phyloP scores from a whole-genome alignment of 202 grass and related monocot species.

The Zizania palustris region DNA sequence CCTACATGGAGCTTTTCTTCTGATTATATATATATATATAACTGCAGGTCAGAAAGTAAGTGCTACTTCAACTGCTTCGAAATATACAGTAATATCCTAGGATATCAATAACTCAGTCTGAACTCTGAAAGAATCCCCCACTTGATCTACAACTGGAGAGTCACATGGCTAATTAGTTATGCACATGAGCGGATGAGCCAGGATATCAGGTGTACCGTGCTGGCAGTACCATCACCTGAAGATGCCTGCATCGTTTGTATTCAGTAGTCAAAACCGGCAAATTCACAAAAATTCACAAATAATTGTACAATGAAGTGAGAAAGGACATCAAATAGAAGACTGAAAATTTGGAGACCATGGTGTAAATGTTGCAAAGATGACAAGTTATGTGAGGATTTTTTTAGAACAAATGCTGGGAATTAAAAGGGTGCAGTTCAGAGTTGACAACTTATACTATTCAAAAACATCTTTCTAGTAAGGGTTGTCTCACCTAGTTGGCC shows the following conservation, averaged over 20 bases:
- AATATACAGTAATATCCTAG: slow-evolving; percentile 8
- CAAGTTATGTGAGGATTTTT: too few relatives aligned
- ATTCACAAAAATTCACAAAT: neutral
- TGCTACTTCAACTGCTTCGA: neutral
- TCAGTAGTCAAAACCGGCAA: neutral
- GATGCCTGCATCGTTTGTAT: slow-evolving; percentile 40
- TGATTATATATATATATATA: too few relatives aligned
- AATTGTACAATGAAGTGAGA: neutral
- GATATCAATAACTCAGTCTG: slow-evolving; percentile 19
- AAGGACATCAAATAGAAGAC: neutral
- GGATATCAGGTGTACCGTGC: slow-evolving; percentile 2
- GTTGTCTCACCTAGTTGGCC: slow-evolving; percentile 39
- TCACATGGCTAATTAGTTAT: slow-evolving; percentile 18
- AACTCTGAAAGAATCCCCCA: slow-evolving; percentile 1
- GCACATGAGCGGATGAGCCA: slow-evolving; percentile 14
- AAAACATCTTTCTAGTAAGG: neutral
- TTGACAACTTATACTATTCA: neutral
- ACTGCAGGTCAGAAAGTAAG: neutral
- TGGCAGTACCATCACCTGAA: slow-evolving; percentile 19
- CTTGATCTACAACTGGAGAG: neutral
- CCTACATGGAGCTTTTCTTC: slow-evolving; percentile 14
- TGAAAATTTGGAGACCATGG: neutral
- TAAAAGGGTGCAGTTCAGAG: neutral
- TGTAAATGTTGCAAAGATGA: neutral
- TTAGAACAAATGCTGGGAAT: neutral